A percentile compares a stretch with the other conserved stretches of the same genome.
phyloP scores from a whole-genome alignment of 129 eudicot species.

The Gnaphalium uliginosum region DNA sequence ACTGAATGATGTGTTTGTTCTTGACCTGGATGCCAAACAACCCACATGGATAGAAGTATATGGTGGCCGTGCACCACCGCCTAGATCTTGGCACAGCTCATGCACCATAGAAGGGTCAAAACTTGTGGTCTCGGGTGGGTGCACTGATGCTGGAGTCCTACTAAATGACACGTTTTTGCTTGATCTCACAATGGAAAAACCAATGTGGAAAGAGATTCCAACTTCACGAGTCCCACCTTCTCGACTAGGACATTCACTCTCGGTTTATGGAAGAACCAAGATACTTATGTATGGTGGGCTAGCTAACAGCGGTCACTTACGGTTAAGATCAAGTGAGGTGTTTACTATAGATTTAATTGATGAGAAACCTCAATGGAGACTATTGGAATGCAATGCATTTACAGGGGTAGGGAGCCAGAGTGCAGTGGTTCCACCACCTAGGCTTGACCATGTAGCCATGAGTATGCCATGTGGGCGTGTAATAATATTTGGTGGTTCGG shows the following conservation, averaged over 20 bases:
- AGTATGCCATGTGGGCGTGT: conserved; percentile 93
- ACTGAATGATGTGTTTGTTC: conserved; percentile 85
- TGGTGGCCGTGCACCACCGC: conserved; percentile 75
- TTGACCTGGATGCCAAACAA: conserved; percentile 81
- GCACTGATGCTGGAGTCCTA: conserved; percentile 87
- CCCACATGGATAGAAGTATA: conserved; percentile 88
- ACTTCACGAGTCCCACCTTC: conserved; percentile 72
- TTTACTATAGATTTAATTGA: conserved; percentile 72
- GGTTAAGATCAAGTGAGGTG: conserved; percentile 75
- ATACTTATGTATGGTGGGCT: conserved; percentile 89
- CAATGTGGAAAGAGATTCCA: conserved; percentile 78
- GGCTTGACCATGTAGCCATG: conserved; percentile 86
- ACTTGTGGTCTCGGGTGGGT: conserved; percentile 87
- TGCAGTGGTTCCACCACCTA: conserved; percentile 81
- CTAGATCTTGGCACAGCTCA: conserved; percentile 93
- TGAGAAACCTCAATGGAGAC: conserved; percentile 73
- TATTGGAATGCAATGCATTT: conserved; percentile 69
- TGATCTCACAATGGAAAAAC: conserved; percentile 72
- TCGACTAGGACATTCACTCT: conserved; percentile 81
- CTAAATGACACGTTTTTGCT: conserved; percentile 69
- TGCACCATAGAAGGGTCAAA: conserved; percentile 92
- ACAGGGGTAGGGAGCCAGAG: conserved; percentile 75
- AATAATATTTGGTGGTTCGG: conserved; percentile 81
- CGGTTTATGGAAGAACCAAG: conserved; percentile 76
- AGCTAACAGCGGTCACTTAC: conserved; percentile 81